Evolutionary conservation across 768 basidiomycete genomes (phyloP), one percentile per base, ranked within the genome.

Genomic region (Tylopilus balloui): DNA sequence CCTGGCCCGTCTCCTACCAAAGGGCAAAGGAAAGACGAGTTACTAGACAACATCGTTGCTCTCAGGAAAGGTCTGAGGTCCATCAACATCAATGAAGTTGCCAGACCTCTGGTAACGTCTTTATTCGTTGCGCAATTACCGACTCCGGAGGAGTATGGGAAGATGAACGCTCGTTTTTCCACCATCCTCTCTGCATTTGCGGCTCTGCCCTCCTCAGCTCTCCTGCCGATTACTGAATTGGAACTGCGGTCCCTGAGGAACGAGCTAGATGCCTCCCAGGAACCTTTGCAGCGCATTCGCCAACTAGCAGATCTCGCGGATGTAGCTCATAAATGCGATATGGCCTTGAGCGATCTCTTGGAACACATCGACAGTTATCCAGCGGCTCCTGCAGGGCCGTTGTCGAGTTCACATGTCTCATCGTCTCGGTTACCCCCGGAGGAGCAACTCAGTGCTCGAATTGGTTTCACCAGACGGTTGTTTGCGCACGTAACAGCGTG

Each of bases 361-460:
- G 88, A 92, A 59, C 88, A 92, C 59, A 75, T 92, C 46, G 91
- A 94, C 63, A 89, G 86, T 58, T 92, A 83, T 60, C 90, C 91
- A 9, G 75, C 79, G 3, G 63, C 72, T 27, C 84, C 83, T 5
- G 62, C 71, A 23, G 73, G 76, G 5, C 66, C 76, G 3, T 62
- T 83, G 27, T 73, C 79, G 4, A 81, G 81, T 20, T 67, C 72
- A 14, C 80, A 80, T 54, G 51, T 68, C 49, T 71, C 73, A 28
- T 64, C 71, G 12, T 52, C 63, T 7, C 63, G 69, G 20, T 55
- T 75, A 4, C 67, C 79, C 8, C 82, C 90, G 0, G 81, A 86
- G 50, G 83, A 84, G 35, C 87, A 91, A 57, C 68, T 91, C 5
- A 66, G 64, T 13, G 74, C 78, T 38, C 79, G 88, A 17, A 66